Conservation (phyloP, 1,284 basidiomycete species). For the Coniferiporia weirii region DNA sequence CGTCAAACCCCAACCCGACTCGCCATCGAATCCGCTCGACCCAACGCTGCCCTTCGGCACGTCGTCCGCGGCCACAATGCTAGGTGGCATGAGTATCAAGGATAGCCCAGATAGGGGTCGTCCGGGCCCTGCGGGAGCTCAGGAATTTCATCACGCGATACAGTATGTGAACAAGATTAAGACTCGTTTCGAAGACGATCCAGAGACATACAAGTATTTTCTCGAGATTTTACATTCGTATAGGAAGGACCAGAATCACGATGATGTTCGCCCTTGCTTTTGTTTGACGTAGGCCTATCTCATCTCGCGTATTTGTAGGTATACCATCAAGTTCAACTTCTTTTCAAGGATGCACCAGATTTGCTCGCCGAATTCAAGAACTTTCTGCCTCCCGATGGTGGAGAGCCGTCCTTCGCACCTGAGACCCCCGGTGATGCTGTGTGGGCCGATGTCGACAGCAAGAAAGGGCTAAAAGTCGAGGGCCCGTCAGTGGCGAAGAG, state of each 20-base stretch:
- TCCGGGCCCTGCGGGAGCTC: slow-evolving; percentile 40
- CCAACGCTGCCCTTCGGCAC: slow-evolving; percentile 28
- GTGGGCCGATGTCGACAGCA: slow-evolving; percentile 35
- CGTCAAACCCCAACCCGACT: slow-evolving; percentile 25
- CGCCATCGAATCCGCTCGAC: slow-evolving; percentile 20
- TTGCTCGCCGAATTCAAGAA: slow-evolving; percentile 94
- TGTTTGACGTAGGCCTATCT: slow-evolving; percentile 9
- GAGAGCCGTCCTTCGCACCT: slow-evolving; percentile 33
- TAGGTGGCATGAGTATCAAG: slow-evolving; percentile 20
- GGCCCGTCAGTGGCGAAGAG: slow-evolving; percentile 35
- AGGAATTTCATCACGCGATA: slow-evolving; percentile 96
- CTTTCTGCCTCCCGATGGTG: slow-evolving; percentile 69
- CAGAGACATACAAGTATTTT: slow-evolving; percentile 97
- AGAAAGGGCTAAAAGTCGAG: slow-evolving; percentile 37
- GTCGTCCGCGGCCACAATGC: slow-evolving; percentile 20
- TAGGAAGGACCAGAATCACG: slow-evolving; percentile 89
- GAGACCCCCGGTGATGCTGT: slow-evolving; percentile 1
- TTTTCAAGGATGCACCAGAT: slow-evolving; percentile 93
- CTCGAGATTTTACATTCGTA: slow-evolving; percentile 97
- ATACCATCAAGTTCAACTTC: slow-evolving; percentile 85
- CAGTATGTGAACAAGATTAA: slow-evolving; percentile 99
- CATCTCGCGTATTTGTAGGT: slow-evolving; percentile 57
- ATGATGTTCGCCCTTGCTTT: slow-evolving; percentile 62
- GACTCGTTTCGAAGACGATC: slow-evolving; percentile 85
- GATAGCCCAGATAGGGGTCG: slow-evolving; percentile 23